Evolutionary conservation across 345 rosid species (phyloP).

Genomic region (Hibiscus mutabilis): DNA sequence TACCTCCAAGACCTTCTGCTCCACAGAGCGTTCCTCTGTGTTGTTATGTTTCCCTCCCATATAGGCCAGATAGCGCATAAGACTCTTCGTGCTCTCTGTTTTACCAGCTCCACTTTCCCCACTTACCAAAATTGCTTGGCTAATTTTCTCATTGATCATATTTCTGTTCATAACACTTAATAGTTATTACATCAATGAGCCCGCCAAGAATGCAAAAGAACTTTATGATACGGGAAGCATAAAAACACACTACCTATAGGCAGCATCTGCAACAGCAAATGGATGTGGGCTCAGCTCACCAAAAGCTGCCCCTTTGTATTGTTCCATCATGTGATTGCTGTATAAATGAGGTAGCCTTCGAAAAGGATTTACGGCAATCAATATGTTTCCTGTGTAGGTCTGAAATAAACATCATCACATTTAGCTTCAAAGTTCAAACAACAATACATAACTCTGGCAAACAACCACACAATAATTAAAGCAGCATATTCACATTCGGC

Average conservation of each 20-base stretch:
- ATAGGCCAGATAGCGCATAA: slow-evolving; percentile 87
- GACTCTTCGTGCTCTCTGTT: slow-evolving; percentile 97
- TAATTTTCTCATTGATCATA: slow-evolving; percentile 83
- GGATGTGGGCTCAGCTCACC: slow-evolving; percentile 96
- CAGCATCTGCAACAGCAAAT: slow-evolving; percentile 92
- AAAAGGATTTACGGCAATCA: slow-evolving; percentile 97
- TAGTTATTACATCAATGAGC: slow-evolving; percentile 10
- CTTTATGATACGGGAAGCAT: not conserved
- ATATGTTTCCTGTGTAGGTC: slow-evolving; percentile 95
- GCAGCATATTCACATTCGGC: not conserved
- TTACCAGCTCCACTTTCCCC: slow-evolving; percentile 99
- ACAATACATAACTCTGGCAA: not conserved
- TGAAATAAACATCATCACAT: slow-evolving; percentile 27
- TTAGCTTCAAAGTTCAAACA: slow-evolving; percentile 13
- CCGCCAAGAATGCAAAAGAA: slow-evolving; percentile 13
- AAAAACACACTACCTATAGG: slow-evolving; percentile 60
- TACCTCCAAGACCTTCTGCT: slow-evolving; percentile 98
- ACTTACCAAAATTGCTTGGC: slow-evolving; percentile 91
- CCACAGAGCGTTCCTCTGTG: slow-evolving; percentile 76
- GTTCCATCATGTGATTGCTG: slow-evolving; percentile 68
- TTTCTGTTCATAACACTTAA: slow-evolving; percentile 39
- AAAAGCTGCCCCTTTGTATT: slow-evolving; percentile 77
- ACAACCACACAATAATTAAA: not conserved
- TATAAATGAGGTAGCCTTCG: slow-evolving; percentile 79
- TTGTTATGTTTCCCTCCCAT: slow-evolving; percentile 80